Conservation (phyloP, 352 stramenopile species). For the Saprolegnia parasitica region DNA sequence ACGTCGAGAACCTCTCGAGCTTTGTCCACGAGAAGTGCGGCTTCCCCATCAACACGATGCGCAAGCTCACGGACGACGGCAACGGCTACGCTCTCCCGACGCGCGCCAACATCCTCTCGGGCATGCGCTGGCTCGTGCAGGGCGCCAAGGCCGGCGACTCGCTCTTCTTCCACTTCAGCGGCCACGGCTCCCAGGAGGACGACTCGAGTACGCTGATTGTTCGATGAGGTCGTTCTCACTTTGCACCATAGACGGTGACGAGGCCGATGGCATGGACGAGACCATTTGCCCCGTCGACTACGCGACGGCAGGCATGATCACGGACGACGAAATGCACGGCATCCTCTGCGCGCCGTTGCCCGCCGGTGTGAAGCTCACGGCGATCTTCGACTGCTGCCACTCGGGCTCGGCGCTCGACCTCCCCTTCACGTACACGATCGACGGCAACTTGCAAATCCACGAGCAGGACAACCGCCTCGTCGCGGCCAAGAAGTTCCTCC, state of each 20-base stretch:
- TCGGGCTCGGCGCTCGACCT: conserved; percentile 61
- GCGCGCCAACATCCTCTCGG: conserved; percentile 36
- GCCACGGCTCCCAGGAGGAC: conserved; percentile 38
- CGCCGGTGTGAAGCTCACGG: conserved; percentile 38
- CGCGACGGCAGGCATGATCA: conserved; percentile 37
- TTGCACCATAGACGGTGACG: conserved; percentile 37
- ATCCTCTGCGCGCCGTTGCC: conserved; percentile 33
- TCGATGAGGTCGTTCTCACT: conserved; percentile 29
- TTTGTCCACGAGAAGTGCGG: conserved; percentile 24
- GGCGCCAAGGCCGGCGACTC: conserved; percentile 24
- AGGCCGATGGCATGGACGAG: conserved; percentile 49
- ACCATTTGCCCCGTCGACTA: conserved; percentile 48
- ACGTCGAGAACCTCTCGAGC: conserved; percentile 28
- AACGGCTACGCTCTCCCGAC: conserved; percentile 29
- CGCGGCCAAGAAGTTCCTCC: conserved; percentile 8
- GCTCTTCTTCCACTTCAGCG: conserved; percentile 33
- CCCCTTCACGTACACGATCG: conserved; percentile 48
- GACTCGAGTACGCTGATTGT: conserved; percentile 21
- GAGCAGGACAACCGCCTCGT: conserved; percentile 18
- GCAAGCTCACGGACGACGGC: conserved; percentile 37
- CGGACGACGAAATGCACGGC: conserved; percentile 43
- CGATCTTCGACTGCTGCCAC: conserved; percentile 66
- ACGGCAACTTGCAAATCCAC: conserved; percentile 29
- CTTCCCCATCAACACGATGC: conserved; percentile 32
- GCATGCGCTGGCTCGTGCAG: conserved; percentile 33